Conservation (phyloP, 2,329 filamentous ascomycete genomes). For the Huntiella abstrusa region DNA sequence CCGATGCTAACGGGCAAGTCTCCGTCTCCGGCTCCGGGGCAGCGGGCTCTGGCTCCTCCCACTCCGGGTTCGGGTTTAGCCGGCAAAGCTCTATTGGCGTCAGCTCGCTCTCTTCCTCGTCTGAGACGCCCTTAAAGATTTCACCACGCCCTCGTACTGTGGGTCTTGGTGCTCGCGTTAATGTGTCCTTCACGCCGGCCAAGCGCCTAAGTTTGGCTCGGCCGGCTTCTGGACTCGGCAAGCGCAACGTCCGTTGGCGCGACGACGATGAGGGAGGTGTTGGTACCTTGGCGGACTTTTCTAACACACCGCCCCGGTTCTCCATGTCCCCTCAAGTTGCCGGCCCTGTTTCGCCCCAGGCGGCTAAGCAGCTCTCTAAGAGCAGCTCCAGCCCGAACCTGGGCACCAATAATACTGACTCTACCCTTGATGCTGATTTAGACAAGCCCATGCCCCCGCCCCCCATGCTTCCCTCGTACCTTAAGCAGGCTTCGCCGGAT, state of each 20-base stretch:
- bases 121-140: slow-evolving; percentile 45
- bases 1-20: slow-evolving; percentile 8
- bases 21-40: neutral
- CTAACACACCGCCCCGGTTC: slow-evolving; percentile 49
- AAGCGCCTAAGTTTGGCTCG: slow-evolving; percentile 31
- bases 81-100: slow-evolving; percentile 12
- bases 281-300: slow-evolving; percentile 73
- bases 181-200: slow-evolving; percentile 62
- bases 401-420: slow-evolving; percentile 12
- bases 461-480: slow-evolving; percentile 8
- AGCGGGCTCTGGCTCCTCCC: neutral
- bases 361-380: neutral
- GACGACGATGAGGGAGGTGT: slow-evolving; percentile 77
- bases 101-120: slow-evolving; percentile 6
- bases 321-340: slow-evolving; percentile 6
- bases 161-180: slow-evolving; percentile 41
- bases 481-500: slow-evolving; percentile 1
- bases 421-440: slow-evolving; percentile 18
- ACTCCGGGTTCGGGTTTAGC: slow-evolving; percentile 9
- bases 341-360: neutral
- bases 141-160: slow-evolving; percentile 67
- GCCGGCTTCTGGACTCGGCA: slow-evolving; percentile 28
- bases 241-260: slow-evolving; percentile 75
- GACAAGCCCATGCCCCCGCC: slow-evolving; percentile 9
- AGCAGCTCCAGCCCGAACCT: neutral